Conservation (phyloP, 495 filamentous ascomycete species). For the Cladorrhinum samala region DNA sequence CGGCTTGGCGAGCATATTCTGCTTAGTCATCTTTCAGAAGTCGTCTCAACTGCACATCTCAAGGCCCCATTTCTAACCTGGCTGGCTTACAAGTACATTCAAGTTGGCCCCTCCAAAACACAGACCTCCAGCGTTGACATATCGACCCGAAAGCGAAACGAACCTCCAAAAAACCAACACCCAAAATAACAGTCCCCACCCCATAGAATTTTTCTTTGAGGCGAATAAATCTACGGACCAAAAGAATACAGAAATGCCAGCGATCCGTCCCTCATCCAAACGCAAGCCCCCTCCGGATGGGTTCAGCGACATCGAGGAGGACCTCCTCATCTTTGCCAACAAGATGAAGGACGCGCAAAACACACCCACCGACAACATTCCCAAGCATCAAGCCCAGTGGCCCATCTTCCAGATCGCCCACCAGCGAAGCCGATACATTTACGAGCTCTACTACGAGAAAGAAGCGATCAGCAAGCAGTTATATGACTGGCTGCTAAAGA, state of each 20-base stretch:
- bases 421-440: constrained; percentile 88
- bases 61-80: background rate
- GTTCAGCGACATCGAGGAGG: constrained; percentile 96
- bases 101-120: background rate
- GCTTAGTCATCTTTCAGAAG: background rate
- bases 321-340: constrained; percentile 88
- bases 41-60: background rate
- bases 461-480: constrained; percentile 85
- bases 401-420: constrained; percentile 97
- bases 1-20: background rate
- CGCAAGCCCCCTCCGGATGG: constrained; percentile 90
- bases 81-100: background rate
- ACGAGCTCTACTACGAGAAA: constrained; percentile 97
- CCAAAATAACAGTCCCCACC: background rate
- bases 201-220: too few species aligned
- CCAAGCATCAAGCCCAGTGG: constrained; percentile 84
- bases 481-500: constrained; percentile 96
- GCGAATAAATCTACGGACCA: too few species aligned
- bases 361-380: constrained; percentile 45
- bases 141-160: background rate
- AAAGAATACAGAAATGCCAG: constrained; percentile 59
- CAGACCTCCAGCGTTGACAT: background rate
- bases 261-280: constrained; percentile 67
- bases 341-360: constrained; percentile 99
- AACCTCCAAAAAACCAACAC: background rate